A percentile compares a stretch with the other conserved stretches of the same genome.
These are phyloP conservation scores for Suzukiozyma palmioleophila DNA, from an alignment of 1,139 yeast genomes.

Conservation along the genomic window DNA sequence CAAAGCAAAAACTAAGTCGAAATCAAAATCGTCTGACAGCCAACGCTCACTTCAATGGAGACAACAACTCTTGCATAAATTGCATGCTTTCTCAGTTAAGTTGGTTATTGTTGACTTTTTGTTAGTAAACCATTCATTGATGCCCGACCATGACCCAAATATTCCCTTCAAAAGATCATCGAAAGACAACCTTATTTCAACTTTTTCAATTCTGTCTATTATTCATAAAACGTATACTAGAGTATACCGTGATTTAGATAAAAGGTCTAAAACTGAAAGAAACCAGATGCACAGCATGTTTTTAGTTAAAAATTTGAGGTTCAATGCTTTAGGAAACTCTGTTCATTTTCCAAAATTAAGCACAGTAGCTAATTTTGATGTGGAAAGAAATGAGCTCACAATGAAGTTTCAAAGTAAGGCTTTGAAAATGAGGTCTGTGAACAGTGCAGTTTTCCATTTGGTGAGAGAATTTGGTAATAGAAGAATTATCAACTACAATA, in stretches of 20 bases:
- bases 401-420: constrained; percentile 25
- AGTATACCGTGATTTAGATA: constrained; percentile 13
- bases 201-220: constrained; percentile 21
- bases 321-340: constrained; percentile 31
- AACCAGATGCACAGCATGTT: constrained; percentile 18
- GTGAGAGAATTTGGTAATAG: constrained; percentile 33
- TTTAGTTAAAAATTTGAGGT: constrained; percentile 28
- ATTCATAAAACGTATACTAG: constrained; percentile 26
- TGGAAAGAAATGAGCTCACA: constrained; percentile 17
- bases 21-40: neutral
- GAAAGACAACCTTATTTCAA: constrained; percentile 23
- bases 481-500: constrained; percentile 22
- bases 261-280: constrained; percentile 7
- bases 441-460: constrained; percentile 35
- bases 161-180: constrained; percentile 27
- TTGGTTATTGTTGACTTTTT: constrained; percentile 31
- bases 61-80: no score
- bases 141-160: constrained; percentile 14
- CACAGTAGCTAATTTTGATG: constrained; percentile 23
- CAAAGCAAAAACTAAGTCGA: constrained; percentile 7
- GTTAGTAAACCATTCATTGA: constrained; percentile 29
- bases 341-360: constrained; percentile 26
- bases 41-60: no score
- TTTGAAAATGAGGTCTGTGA: constrained; percentile 31
- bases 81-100: constrained; percentile 21